A percentile compares a stretch with the other conserved stretches of the same genome.
These are phyloP conservation scores for Rickenella mellea DNA, from an alignment of 768 basidiomycete species.

Conservation along the genomic window DNA sequence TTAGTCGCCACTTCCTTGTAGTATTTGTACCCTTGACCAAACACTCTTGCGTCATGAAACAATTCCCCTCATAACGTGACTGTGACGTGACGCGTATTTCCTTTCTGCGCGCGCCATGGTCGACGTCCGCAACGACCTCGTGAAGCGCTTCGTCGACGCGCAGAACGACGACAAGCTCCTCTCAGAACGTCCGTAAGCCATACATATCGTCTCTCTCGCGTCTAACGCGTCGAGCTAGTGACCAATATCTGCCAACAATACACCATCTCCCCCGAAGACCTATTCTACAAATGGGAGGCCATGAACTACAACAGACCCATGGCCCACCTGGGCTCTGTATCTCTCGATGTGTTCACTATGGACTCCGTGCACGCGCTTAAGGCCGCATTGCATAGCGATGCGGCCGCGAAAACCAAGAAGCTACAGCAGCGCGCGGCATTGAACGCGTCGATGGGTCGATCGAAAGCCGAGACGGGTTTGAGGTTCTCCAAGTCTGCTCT, in stretches of 20 bases:
- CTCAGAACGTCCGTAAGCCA: conserved; percentile 37
- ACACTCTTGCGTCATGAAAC: too few relatives aligned
- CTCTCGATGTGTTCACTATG: conserved; percentile 28
- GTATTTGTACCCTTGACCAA: too few relatives aligned
- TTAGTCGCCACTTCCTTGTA: too few relatives aligned
- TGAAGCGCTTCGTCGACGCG: background rate
- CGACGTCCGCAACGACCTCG: background rate
- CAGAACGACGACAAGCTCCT: conserved; percentile 31
- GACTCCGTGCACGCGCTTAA: conserved; percentile 34
- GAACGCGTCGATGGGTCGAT: background rate
- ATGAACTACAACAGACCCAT: conserved; percentile 17
- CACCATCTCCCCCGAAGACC: conserved; percentile 37
- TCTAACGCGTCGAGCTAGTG: conserved; percentile 30
- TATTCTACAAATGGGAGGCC: conserved; percentile 68
- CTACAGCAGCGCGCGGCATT: conserved; percentile 5
- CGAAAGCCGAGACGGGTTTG: too few relatives aligned
- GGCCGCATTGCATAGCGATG: conserved; percentile 1
- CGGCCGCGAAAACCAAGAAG: conserved; percentile 14
- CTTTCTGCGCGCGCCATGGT: background rate
- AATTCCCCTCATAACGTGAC: too few relatives aligned
- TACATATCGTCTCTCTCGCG: background rate
- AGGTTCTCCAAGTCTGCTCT: too few relatives aligned
- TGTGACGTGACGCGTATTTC: too few relatives aligned
- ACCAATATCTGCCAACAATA: conserved; percentile 56
- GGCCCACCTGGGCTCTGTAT: conserved; percentile 22